Base-by-base conservation (phyloP, 2,329 filamentous ascomycete species). In the Alternaria burnsii region DNA sequence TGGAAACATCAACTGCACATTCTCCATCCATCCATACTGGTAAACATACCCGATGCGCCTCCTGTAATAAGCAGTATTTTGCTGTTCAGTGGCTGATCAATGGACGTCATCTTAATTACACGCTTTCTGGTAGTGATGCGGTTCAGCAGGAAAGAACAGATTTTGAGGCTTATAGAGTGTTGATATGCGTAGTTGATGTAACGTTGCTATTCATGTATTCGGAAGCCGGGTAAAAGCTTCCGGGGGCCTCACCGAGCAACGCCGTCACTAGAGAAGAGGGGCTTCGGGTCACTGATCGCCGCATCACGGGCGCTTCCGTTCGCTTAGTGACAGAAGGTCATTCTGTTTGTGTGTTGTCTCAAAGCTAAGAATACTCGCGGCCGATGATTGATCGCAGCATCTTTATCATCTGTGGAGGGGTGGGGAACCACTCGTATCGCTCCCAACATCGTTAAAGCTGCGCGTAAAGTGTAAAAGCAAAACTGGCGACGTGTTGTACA, bases 41-140 rank as follows among this genome's bases (percentile, higher is more conserved):
- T 50, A 26, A 11, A 16, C n/a, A 2, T 59, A 74, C 73, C 74
- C 55, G 75, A 78, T 57, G 75, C 76, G 12, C 74, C 77, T 20
- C 77, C 76, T 0, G 76, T 78, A 52, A 79, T 71, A 1, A 75
- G 65, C 18, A 76, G 67, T 58, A 78, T 74, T 48, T 74, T 76
- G 52, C 62, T 66, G 16, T 72, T 67, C 5, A 78, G 57, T 10
- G 75, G 71, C 40, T 76, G 71, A 41, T 78, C 73, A 36, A 71
- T 71, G 2, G 71, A 68, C 12, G 55, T 14, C 59, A 64, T 64
- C 2, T 56, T 46, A 2, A 3, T 10, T 26, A n/a, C 9, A 7
- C 26, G 3, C 46, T 50, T 26, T 10, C 16, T 5, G 20, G 12
- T 18, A 8, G 20, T 24, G 1, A 24, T 24, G 14, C 4, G 9